A percentile compares a stretch with the other conserved stretches of the same genome.
Evolutionary conservation across 805 yeast species (phyloP).

Genomic region (Lachancea sp.): DNA sequence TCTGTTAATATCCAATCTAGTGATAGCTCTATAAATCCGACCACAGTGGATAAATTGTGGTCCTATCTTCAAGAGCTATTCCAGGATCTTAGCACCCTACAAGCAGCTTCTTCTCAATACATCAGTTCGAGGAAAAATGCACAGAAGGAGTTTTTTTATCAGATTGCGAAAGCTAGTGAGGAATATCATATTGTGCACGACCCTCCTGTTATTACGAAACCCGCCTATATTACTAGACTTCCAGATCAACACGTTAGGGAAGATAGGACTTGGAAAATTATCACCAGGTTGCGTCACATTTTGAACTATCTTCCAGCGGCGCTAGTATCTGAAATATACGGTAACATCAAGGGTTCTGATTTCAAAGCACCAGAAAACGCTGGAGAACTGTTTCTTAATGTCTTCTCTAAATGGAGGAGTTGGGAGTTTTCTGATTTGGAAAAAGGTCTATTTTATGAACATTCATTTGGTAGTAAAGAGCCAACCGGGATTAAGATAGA

Average conservation of each 20-base stretch:
- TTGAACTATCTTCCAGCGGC: conserved; percentile 47
- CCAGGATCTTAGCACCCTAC: conserved; percentile 10
- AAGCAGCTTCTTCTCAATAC: conserved; percentile 4
- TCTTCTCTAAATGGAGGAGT: conserved; percentile 76
- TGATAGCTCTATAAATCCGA: conserved; percentile 29
- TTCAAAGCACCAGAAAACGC: conserved; percentile 50
- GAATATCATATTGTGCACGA: conserved; percentile 61
- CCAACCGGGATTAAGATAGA: conserved; percentile 23
- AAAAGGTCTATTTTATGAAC: conserved; percentile 48
- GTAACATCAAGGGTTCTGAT: conserved; percentile 24
- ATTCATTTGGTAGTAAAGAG: conserved; percentile 30
- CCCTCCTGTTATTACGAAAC: conserved; percentile 84
- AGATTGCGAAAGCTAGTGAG: conserved; percentile 43
- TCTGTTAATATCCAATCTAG: conserved; percentile 29
- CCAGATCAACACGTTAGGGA: conserved; percentile 68
- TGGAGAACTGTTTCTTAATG: conserved; percentile 44
- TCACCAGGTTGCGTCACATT: conserved; percentile 73
- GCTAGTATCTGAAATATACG: conserved; percentile 40
- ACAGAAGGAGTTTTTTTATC: conserved; percentile 36
- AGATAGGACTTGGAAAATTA: conserved; percentile 81
- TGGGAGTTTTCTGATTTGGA: conserved; percentile 77
- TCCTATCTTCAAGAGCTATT: conserved; percentile 15
- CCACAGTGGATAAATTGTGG: conserved; percentile 34
- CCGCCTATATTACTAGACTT: conserved; percentile 72
- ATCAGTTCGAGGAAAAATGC: conserved; percentile 12